A percentile compares a stretch with the other conserved stretches of the same genome.
Conservation (phyloP, 371 early-diverging fungal genomes). For the Mortierella polycephala region DNA sequence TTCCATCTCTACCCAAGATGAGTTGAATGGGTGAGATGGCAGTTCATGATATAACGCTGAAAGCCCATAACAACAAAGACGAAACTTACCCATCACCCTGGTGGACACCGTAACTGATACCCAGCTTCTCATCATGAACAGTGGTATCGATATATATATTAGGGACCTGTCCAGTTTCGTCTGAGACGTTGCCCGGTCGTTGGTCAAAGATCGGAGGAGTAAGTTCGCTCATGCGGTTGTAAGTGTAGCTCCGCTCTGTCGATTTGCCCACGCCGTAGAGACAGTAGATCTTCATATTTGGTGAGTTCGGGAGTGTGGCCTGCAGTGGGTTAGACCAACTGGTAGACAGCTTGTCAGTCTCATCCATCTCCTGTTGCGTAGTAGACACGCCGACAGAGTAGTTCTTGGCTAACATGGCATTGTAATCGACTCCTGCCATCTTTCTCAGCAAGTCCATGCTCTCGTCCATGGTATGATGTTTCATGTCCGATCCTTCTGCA, state of each 20-base stretch:
- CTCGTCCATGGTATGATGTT: constrained; percentile 63
- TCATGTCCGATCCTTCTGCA: constrained; percentile 50
- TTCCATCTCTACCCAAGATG: constrained; percentile 80
- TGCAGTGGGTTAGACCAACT: constrained; percentile 92
- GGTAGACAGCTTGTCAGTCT: constrained; percentile 41
- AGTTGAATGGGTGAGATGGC: neutral
- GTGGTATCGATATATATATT: constrained; percentile 46
- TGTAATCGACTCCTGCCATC: constrained; percentile 63
- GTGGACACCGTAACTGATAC: constrained; percentile 50
- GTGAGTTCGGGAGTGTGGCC: constrained; percentile 83
- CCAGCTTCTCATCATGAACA: constrained; percentile 37
- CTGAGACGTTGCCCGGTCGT: constrained; percentile 35
- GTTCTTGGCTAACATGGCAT: constrained; percentile 61
- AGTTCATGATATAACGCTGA: constrained; percentile 52
- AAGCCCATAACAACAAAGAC: neutral
- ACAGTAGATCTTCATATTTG: constrained; percentile 83
- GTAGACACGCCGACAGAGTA: constrained; percentile 77
- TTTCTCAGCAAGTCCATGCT: constrained; percentile 65
- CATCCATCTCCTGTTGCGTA: constrained; percentile 64
- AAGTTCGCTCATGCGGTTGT: constrained; percentile 54
- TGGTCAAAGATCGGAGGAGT: constrained; percentile 41
- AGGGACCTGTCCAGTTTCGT: constrained; percentile 38
- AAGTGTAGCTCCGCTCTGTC: constrained; percentile 87
- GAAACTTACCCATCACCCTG: constrained; percentile 42
- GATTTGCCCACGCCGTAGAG: constrained; percentile 84